Percentiles rank a stretch among this genome's conserved stretches.
These are phyloP conservation scores for Candida easanensis DNA, from an alignment of 805 yeast genomes.

Conservation along the genomic window DNA sequence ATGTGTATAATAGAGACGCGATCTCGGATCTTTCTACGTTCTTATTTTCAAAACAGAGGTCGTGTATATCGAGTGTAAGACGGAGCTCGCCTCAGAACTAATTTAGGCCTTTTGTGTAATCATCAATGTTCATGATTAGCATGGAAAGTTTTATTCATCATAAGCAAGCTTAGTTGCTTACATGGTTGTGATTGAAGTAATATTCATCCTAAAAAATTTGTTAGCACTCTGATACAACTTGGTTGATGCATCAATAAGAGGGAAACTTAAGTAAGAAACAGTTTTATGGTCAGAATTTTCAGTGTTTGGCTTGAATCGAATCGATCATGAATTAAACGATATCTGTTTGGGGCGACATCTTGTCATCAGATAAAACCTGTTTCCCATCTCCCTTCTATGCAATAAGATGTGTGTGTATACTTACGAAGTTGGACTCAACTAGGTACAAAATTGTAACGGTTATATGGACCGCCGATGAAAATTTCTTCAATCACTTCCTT, in stretches of 20 bases:
- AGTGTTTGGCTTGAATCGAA: conserved; percentile 31
- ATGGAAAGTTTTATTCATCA: conserved; percentile 27
- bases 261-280: not conserved
- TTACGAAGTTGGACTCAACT: conserved; percentile 22
- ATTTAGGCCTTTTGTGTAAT: conserved; percentile 20
- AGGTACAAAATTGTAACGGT: not conserved
- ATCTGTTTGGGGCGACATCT: conserved; percentile 33
- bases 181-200: not conserved
- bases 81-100: conserved; percentile 20
- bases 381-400: not conserved
- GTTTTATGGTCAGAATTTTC: conserved; percentile 29
- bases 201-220: not conserved
- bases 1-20: no score
- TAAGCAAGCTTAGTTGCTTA: conserved; percentile 12
- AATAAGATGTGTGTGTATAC: not conserved
- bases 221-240: not conserved
- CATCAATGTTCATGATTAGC: conserved; percentile 27
- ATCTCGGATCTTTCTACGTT: no score
- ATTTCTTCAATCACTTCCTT: not conserved
- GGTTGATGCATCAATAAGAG: not conserved
- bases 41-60: no score
- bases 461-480: not conserved
- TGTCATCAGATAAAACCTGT: conserved; percentile 20
- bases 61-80: conserved; percentile 1
- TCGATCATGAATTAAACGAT: conserved; percentile 31